Conservation (phyloP, 352 stramenopile genomes). For the Globisporangium perplexum region DNA sequence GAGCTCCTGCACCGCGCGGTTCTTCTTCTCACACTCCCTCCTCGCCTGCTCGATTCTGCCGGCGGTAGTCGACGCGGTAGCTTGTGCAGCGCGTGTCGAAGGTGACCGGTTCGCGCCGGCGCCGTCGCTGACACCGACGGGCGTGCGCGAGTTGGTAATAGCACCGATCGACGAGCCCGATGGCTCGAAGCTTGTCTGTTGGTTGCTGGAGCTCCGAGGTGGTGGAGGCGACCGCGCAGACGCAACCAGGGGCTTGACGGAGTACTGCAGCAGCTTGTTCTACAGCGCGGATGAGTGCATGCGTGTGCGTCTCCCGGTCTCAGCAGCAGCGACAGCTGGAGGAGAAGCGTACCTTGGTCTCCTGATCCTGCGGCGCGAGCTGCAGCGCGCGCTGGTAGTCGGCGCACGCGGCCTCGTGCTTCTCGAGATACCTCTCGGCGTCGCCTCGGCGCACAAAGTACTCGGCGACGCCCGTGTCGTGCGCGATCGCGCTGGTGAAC, state of each 20-base stretch:
- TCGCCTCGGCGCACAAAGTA: slow-evolving; percentile 75
- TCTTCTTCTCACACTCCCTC: slow-evolving; percentile 43
- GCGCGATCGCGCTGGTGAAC: slow-evolving; percentile 47
- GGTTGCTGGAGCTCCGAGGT: slow-evolving; percentile 6
- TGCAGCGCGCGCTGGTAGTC: slow-evolving; percentile 46
- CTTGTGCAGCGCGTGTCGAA: not conserved
- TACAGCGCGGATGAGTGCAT: slow-evolving; percentile 1
- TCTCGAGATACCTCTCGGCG: slow-evolving; percentile 67
- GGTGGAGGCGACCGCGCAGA: not conserved
- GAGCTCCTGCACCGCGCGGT: slow-evolving; percentile 53
- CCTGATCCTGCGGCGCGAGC: slow-evolving; percentile 51
- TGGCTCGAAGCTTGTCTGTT: slow-evolving; percentile 7
- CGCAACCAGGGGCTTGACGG: slow-evolving; percentile 12
- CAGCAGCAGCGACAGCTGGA: slow-evolving; percentile 1
- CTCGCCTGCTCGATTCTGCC: slow-evolving; percentile 24
- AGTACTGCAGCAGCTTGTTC: slow-evolving; percentile 65
- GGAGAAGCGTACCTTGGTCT: slow-evolving; percentile 33
- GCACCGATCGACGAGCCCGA: not conserved
- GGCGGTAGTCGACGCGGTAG: not conserved
- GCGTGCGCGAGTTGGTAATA: not conserved
- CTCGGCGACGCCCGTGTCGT: slow-evolving; percentile 41
- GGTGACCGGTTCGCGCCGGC: not conserved
- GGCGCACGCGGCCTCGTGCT: slow-evolving; percentile 41
- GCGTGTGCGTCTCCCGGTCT: not conserved
- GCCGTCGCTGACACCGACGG: slow-evolving; percentile 10